These are phyloP conservation scores for Paecilomyces sp. DNA, from an alignment of 2,329 filamentous ascomycete genomes.

Conservation along the genomic window DNA sequence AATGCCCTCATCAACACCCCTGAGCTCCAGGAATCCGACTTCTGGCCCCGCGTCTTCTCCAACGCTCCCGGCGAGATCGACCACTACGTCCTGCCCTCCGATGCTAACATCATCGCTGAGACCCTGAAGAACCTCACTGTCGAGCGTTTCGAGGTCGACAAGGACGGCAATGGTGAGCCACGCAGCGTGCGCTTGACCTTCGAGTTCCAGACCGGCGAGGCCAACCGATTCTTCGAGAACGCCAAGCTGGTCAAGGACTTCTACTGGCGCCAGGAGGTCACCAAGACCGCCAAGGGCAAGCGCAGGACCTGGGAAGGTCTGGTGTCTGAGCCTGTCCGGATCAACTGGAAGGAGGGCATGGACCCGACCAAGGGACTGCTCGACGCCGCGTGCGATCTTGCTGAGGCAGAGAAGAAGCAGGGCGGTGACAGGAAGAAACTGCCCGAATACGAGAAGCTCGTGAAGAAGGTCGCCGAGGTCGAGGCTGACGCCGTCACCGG, in stretches of 20 bases:
- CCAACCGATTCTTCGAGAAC: slow-evolving; percentile 79
- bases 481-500: slow-evolving; percentile 25
- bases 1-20: slow-evolving; percentile 63
- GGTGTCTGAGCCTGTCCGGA: slow-evolving; percentile 81
- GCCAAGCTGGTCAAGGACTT: slow-evolving; percentile 82
- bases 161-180: slow-evolving; percentile 61
- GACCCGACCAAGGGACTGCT: slow-evolving; percentile 79
- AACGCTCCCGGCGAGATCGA: slow-evolving; percentile 80
- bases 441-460: slow-evolving; percentile 47
- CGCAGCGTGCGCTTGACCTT: slow-evolving; percentile 72
- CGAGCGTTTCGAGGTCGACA: slow-evolving; percentile 67
- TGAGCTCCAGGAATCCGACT: slow-evolving; percentile 51
- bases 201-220: slow-evolving; percentile 54
- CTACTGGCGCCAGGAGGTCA: slow-evolving; percentile 61
- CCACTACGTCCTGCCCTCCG: slow-evolving; percentile 75
- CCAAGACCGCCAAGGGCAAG: slow-evolving; percentile 36
- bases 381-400: slow-evolving; percentile 63
- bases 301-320: slow-evolving; percentile 63
- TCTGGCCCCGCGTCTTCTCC: slow-evolving; percentile 93
- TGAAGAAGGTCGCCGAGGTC: slow-evolving; percentile 40
- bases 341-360: slow-evolving; percentile 79
- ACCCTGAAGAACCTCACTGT: slow-evolving; percentile 64
- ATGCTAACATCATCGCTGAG: slow-evolving; percentile 61
- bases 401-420: slow-evolving; percentile 52
- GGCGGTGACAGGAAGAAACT: slow-evolving; percentile 49